phyloP scores from a whole-genome alignment of 805 yeast genomes.

The Yarrowia deformans region DNA sequence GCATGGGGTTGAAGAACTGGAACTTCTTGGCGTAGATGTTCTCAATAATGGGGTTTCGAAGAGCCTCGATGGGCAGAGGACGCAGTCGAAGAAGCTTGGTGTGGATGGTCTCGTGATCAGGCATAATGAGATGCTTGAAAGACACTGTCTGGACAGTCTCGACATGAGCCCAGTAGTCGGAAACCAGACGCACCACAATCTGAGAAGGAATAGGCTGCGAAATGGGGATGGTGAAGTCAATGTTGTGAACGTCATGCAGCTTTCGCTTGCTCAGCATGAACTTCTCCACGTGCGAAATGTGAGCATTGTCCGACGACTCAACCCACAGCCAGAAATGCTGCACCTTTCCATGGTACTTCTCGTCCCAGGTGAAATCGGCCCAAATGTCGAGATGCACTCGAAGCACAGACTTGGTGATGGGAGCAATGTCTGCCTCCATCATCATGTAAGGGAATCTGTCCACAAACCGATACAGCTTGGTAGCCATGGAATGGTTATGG shows the following conservation, averaged over 20 bases:
- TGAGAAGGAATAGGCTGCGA: conserved; percentile 91
- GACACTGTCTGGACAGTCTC: conserved; percentile 80
- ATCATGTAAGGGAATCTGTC: conserved; percentile 77
- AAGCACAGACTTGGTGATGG: conserved; percentile 86
- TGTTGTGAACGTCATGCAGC: conserved; percentile 63
- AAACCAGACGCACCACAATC: conserved; percentile 75
- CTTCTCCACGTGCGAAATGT: conserved; percentile 82
- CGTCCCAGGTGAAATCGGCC: conserved; percentile 89
- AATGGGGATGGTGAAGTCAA: conserved; percentile 93
- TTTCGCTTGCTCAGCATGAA: conserved; percentile 70
- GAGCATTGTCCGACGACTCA: conserved; percentile 79
- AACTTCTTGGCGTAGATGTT: conserved; percentile 70
- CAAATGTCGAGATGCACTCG: conserved; percentile 73
- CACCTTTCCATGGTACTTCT: conserved; percentile 76
- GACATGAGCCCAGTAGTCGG: conserved; percentile 90
- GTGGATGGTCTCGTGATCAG: conserved; percentile 83
- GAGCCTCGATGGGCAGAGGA: conserved; percentile 84
- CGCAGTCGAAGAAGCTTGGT: conserved; percentile 81
- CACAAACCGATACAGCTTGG: conserved; percentile 62
- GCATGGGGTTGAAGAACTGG: conserved; percentile 96
- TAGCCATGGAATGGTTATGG: conserved; percentile 80
- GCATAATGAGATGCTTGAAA: conserved; percentile 87
- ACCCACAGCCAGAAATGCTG: conserved; percentile 93
- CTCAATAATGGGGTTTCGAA: conserved; percentile 73
- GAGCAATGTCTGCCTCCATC: conserved; percentile 84